These are phyloP conservation scores for Blastobotrys serpentis DNA, from an alignment of 1,139 yeast genomes.

Conservation along the genomic window DNA sequence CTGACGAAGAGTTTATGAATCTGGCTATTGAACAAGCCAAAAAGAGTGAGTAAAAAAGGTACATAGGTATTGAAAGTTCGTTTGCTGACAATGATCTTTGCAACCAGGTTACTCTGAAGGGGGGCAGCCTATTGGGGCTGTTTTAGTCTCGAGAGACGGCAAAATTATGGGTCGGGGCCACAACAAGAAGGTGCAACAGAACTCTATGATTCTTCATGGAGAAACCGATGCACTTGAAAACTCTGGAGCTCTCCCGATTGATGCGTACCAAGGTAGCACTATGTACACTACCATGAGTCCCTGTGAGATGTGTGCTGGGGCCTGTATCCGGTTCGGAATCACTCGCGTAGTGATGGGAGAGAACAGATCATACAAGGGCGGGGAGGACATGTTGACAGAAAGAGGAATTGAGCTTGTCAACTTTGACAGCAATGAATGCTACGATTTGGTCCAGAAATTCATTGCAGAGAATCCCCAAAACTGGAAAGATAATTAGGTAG, in stretches of 20 bases:
- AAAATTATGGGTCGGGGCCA: conserved; percentile 81
- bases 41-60: conserved; percentile 24
- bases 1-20: conserved; percentile 29
- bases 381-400: conserved; percentile 63
- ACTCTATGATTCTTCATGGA: conserved; percentile 74
- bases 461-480: conserved; percentile 48
- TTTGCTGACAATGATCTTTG: no score
- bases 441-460: conserved; percentile 68
- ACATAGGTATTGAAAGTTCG: not conserved
- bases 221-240: conserved; percentile 86
- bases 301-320: conserved; percentile 93
- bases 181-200: conserved; percentile 79
- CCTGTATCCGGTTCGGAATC: conserved; percentile 82
- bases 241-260: conserved; percentile 76
- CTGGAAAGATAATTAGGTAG: not conserved
- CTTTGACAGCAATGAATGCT: conserved; percentile 64
- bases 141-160: conserved; percentile 69
- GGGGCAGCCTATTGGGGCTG: conserved; percentile 87
- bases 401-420: conserved; percentile 76
- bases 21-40: conserved; percentile 39
- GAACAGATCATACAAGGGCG: conserved; percentile 73
- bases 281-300: conserved; percentile 92
- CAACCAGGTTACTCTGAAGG: conserved; percentile 67
- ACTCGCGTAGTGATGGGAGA: conserved; percentile 87
- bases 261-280: conserved; percentile 54